Conservation (phyloP, 306 rosid genomes). For the Cicer yamashitae region DNA sequence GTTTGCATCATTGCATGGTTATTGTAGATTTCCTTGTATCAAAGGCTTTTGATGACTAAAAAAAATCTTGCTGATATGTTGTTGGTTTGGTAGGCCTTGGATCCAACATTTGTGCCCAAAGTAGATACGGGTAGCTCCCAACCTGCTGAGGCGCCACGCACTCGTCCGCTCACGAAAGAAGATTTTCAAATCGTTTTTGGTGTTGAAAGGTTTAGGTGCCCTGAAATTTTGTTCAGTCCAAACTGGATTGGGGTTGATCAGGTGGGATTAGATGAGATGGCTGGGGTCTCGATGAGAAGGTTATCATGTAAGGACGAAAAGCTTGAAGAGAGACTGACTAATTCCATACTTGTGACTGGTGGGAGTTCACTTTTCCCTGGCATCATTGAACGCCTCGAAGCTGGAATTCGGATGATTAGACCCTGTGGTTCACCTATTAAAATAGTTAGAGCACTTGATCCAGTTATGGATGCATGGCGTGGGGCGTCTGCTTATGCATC, state of each 20-base stretch:
- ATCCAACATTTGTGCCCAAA: slow-evolving; percentile 84
- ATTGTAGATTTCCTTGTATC: neutral
- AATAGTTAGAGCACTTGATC: slow-evolving; percentile 81
- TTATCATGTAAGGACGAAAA: slow-evolving; percentile 56
- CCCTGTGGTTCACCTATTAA: slow-evolving; percentile 80
- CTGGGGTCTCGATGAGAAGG: slow-evolving; percentile 84
- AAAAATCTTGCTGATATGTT: slow-evolving; percentile 25
- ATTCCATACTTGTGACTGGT: slow-evolving; percentile 78
- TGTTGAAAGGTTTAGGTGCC: slow-evolving; percentile 94
- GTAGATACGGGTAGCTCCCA: slow-evolving; percentile 61
- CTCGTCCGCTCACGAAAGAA: slow-evolving; percentile 74
- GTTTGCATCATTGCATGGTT: slow-evolving; percentile 8
- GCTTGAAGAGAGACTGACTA: slow-evolving; percentile 70
- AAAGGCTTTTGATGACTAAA: neutral
- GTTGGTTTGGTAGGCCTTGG: slow-evolving; percentile 70
- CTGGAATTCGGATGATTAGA: slow-evolving; percentile 85
- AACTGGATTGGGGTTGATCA: slow-evolving; percentile 93
- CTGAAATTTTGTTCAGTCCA: slow-evolving; percentile 84
- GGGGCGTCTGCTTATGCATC: slow-evolving; percentile 90
- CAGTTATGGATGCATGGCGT: slow-evolving; percentile 93
- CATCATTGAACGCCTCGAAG: slow-evolving; percentile 75
- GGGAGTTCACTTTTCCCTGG: slow-evolving; percentile 89
- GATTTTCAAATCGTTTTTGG: slow-evolving; percentile 85
- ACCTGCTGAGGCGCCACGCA: slow-evolving; percentile 62
- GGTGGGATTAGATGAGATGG: slow-evolving; percentile 92